Percentiles rank a stretch among this genome's conserved stretches.
Evolutionary conservation across 2,329 filamentous ascomycete genomes (phyloP).

Genomic region (Truncatella angustata): DNA sequence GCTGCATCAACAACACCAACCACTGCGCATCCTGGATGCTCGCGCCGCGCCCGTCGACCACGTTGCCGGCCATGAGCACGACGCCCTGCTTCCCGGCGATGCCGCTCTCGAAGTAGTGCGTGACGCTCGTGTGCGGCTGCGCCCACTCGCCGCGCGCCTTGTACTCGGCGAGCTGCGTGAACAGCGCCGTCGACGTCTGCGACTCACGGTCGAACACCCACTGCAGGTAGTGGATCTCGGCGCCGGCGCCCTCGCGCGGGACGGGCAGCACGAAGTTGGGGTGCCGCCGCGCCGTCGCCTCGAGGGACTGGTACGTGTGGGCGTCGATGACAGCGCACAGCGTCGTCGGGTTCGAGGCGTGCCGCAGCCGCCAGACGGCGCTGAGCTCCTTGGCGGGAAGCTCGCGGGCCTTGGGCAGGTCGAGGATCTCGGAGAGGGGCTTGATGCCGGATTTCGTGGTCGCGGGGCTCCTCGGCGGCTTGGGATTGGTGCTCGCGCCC

Average conservation of each 20-base stretch:
- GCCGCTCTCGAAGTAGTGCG: slow-evolving; percentile 73
- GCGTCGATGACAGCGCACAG: slow-evolving; percentile 83
- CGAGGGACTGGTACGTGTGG: slow-evolving; percentile 71
- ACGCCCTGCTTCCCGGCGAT: slow-evolving; percentile 70
- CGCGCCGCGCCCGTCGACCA: slow-evolving; percentile 74
- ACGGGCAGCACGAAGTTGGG: slow-evolving; percentile 92
- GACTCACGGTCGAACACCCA: slow-evolving; percentile 80
- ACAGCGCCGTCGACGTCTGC: slow-evolving; percentile 73
- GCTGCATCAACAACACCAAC: slow-evolving; percentile 88
- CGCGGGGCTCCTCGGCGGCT: slow-evolving; percentile 8
- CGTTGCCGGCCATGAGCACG: slow-evolving; percentile 81
- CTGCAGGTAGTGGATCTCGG: slow-evolving; percentile 94
- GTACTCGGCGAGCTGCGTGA: slow-evolving; percentile 91
- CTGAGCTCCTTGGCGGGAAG: slow-evolving; percentile 82
- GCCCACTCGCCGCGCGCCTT: slow-evolving; percentile 88
- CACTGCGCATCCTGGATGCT: slow-evolving; percentile 80
- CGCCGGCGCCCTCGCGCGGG: slow-evolving; percentile 64
- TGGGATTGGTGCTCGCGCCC: slow-evolving; percentile 26
- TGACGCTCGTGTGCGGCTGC: slow-evolving; percentile 88
- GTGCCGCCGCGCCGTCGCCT: slow-evolving; percentile 66
- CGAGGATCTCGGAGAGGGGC: slow-evolving; percentile 57
- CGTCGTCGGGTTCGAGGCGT: slow-evolving; percentile 68
- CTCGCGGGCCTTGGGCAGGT: slow-evolving; percentile 71
- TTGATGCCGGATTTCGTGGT: slow-evolving; percentile 33
- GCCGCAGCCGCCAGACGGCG: slow-evolving; percentile 84